Percentiles rank a stretch among this genome's conserved stretches.
Evolutionary conservation across 2,329 filamentous ascomycete species (phyloP).

Genomic region (Fusarium sp.): DNA sequence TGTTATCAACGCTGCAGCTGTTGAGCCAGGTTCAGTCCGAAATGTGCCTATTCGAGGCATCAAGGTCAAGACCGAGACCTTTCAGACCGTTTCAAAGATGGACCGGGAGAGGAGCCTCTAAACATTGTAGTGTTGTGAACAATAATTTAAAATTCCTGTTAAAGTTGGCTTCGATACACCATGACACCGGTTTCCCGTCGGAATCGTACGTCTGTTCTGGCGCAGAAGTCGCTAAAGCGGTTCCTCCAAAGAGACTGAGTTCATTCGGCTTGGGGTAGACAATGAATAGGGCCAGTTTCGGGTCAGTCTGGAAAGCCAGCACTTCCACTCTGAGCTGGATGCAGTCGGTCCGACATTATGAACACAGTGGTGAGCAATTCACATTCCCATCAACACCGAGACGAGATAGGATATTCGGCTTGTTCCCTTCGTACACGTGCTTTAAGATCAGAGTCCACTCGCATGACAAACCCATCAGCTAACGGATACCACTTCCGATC

Average conservation of each 20-base stretch:
- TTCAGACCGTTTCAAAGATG: not conserved
- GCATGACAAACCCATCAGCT: not conserved
- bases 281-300: not conserved
- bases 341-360: not conserved
- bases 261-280: not conserved
- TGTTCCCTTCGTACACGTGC: not conserved
- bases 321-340: not conserved
- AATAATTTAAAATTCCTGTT: not conserved
- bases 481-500: not conserved
- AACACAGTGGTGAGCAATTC: not conserved
- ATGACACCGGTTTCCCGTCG: not conserved
- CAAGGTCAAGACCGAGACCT: not conserved
- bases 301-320: not conserved
- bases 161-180: not conserved
- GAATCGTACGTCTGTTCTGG: not conserved
- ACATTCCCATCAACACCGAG: not conserved
- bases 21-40: not conserved
- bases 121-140: not conserved
- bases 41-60: not conserved
- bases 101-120: not conserved
- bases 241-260: not conserved
- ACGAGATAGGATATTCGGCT: not conserved
- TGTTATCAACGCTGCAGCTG: not conserved
- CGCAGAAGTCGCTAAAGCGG: not conserved
- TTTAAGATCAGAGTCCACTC: not conserved